Base-by-base conservation (phyloP, 495 filamentous ascomycete species). In the Penicillium pulvis region DNA sequence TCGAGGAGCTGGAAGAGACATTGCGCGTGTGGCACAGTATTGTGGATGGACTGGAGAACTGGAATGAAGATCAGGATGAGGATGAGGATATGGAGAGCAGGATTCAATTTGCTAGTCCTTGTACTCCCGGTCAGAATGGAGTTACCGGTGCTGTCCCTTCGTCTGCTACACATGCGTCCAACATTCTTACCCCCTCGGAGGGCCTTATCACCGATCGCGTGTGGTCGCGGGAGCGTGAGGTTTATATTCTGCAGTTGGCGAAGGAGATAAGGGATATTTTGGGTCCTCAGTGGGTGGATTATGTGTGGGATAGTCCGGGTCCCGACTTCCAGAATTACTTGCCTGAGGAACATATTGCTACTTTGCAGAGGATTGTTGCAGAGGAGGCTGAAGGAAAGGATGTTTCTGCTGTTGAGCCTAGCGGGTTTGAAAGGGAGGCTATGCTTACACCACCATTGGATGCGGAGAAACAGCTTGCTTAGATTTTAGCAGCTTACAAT, bases 1-100 rank as follows among this genome's bases (percentile, higher is more conserved):
- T 87, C 2, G 77, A 75, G 0, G 92, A 97, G 73, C 72, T 97
- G 44, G 85, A 93, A 56, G 90, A 96, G 79, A 94, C 90, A 2
- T 82, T 93, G 62, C 78, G 83, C 14, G 89, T 95, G 49, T 97
- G 91, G 85, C 76, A 83, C 20, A 88, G 83, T 69, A 89, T 93
- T 35, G 67, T 94, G 11, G 86, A 92, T 57, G 86, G 88, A 0
- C 69, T 81, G 28, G 78, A 77, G 70, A 81, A 82, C 62, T 72
- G 76, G 54, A 70, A 75, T 44, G 72, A 83, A 1, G 58, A 41
- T 17, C 14, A 68, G 16, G 51, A 61, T 8, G 62, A 50, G 14
- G 48, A 11, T 9, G 26, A 28, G 12, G 53, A 67, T 31, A 48
- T 58, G 24, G 60, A 70, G 46, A 17, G 36, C n/a, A 47, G 57